Conservation (phyloP, 345 rosid genomes). For the Angophora floribunda region DNA sequence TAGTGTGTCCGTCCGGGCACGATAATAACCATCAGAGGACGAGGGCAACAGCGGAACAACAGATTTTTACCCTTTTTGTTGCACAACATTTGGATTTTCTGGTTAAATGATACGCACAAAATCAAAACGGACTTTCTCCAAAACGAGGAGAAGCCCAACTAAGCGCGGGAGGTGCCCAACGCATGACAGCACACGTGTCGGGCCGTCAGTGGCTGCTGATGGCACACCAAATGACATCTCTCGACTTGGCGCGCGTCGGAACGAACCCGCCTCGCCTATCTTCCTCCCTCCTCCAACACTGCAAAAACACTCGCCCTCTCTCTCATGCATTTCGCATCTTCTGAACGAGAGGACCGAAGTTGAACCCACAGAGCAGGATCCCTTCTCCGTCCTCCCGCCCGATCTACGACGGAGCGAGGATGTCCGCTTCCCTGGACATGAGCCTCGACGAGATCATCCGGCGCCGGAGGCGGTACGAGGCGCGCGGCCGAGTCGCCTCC, state of each 20-base stretch:
- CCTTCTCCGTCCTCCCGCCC: neutral
- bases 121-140: neutral
- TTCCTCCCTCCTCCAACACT: neutral
- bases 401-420: neutral
- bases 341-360: neutral
- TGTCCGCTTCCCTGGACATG: constrained; percentile 35
- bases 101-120: neutral
- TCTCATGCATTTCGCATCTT: neutral
- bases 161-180: neutral
- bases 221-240: neutral
- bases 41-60: neutral
- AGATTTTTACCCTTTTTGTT: neutral
- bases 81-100: neutral
- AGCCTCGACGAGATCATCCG: constrained; percentile 51
- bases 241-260: neutral
- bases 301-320: neutral
- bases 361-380: neutral
- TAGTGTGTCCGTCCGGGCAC: neutral
- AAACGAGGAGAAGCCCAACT: neutral
- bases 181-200: neutral
- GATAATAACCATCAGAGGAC: neutral
- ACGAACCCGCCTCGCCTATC: neutral
- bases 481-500: neutral
- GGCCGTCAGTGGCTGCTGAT: neutral
- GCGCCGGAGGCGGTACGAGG: constrained; percentile 12